Percentiles rank a stretch among this genome's conserved stretches.
phyloP scores from a whole-genome alignment of 139 green algal species.

The Chlamydomonas incerta region DNA sequence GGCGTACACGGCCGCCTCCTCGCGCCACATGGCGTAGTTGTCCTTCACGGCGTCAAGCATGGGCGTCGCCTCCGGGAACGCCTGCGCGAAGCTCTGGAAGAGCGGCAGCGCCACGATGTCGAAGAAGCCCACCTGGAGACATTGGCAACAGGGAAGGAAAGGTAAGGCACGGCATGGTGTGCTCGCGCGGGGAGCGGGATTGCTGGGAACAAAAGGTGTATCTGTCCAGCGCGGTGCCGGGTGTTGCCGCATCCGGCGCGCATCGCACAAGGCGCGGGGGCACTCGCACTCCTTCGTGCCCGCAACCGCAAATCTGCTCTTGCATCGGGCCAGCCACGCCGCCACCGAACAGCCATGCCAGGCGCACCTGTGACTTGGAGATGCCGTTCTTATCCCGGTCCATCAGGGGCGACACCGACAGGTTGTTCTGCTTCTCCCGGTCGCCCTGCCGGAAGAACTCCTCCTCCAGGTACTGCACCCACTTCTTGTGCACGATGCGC shows the following conservation, averaged over 20 bases:
- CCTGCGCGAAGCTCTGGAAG: constrained; percentile 65
- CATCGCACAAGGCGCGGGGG: no score
- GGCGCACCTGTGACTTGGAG: constrained; percentile 65
- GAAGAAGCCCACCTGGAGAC: constrained; percentile 72
- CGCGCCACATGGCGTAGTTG: constrained; percentile 74
- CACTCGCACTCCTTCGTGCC: no score
- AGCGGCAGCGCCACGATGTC: constrained; percentile 77
- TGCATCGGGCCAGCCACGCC: no score
- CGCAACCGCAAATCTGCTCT: no score
- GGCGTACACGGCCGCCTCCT: constrained; percentile 46
- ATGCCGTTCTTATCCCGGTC: constrained; percentile 71
- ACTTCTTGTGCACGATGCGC: constrained; percentile 67
- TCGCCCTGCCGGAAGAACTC: constrained; percentile 79
- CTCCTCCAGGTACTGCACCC: constrained; percentile 72
- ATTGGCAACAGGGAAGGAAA: no score
- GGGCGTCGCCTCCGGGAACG: constrained; percentile 53
- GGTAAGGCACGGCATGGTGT: no score
- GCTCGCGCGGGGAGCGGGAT: no score
- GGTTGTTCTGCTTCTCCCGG: constrained; percentile 55
- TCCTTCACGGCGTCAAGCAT: constrained; percentile 70
- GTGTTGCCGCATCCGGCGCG: no score
- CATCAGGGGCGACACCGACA: constrained; percentile 70
- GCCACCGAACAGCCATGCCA: no score
- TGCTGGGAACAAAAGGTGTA: no score
- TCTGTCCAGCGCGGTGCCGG: no score